These are phyloP conservation scores for Pythium guiyangense DNA, from an alignment of 352 stramenopile species.

Conservation along the genomic window DNA sequence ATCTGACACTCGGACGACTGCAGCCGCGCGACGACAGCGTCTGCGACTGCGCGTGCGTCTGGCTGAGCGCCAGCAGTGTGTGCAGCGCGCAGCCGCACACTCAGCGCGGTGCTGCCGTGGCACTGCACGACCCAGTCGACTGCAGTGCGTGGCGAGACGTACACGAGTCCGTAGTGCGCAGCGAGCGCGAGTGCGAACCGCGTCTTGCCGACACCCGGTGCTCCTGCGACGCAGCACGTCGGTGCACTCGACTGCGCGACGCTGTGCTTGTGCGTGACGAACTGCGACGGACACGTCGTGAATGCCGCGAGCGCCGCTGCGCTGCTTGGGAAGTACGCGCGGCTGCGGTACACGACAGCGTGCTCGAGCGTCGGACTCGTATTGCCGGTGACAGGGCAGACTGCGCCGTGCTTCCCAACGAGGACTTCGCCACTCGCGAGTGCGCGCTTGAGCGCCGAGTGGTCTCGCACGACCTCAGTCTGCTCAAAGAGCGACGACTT, in stretches of 20 bases:
- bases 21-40: constrained; percentile 38
- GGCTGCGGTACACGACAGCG: constrained; percentile 34
- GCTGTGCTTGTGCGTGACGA: background rate
- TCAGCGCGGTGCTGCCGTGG: constrained; percentile 33
- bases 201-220: constrained; percentile 13
- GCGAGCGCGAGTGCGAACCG: constrained; percentile 10
- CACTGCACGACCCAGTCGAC: constrained; percentile 57
- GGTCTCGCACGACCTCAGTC: constrained; percentile 24
- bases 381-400: constrained; percentile 34
- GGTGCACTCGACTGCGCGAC: background rate
- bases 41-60: constrained; percentile 22
- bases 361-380: constrained; percentile 2
- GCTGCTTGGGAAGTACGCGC: constrained; percentile 56
- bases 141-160: constrained; percentile 38
- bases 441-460: constrained; percentile 7
- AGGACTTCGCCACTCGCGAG: constrained; percentile 37
- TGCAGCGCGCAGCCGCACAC: constrained; percentile 7
- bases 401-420: constrained; percentile 47
- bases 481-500: constrained; percentile 44
- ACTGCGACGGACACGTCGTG: constrained; percentile 15
- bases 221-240: constrained; percentile 13
- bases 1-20: constrained; percentile 53
- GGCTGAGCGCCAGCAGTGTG: constrained; percentile 10
- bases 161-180: constrained; percentile 13
- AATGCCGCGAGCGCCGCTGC: constrained; percentile 15